These are phyloP conservation scores for Fistulifera pelliculosa DNA, from an alignment of 108 stramenopile species.

Conservation along the genomic window DNA sequence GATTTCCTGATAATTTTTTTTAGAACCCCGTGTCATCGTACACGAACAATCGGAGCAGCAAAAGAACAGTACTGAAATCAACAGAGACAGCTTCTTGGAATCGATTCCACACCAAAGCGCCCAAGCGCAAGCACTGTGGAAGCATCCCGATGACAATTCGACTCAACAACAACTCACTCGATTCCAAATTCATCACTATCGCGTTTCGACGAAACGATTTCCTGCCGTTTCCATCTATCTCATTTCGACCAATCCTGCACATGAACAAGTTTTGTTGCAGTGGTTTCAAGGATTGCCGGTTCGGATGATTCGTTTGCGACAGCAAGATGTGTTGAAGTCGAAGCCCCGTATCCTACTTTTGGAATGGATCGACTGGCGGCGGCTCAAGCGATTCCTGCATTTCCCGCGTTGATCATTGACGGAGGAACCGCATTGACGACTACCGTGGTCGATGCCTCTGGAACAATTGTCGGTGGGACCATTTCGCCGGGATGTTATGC, in stretches of 20 bases:
- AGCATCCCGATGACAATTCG: no score
- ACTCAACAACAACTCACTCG: no score
- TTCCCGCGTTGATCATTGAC: conserved; percentile 51
- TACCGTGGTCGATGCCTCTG: conserved; percentile 36
- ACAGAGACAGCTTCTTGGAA: no score
- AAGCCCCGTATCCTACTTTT: conserved; percentile 50
- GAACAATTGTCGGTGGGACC: conserved; percentile 60
- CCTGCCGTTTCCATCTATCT: conserved; percentile 33
- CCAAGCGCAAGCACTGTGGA: no score
- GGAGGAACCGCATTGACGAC: conserved; percentile 67
- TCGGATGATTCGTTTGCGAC: conserved; percentile 32
- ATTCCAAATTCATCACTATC: no score
- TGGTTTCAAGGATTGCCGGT: conserved; percentile 35
- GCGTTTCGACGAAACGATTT: not conserved
- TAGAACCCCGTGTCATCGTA: no score
- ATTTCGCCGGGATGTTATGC: conserved; percentile 47
- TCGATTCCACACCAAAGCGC: no score
- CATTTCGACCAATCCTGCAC: conserved; percentile 38
- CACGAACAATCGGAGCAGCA: no score
- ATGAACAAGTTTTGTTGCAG: conserved; percentile 19
- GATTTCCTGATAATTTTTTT: no score
- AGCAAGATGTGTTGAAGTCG: conserved; percentile 52
- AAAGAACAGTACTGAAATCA: no score
- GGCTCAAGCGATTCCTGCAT: conserved; percentile 29
- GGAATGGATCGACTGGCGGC: conserved; percentile 61